Percentiles rank a stretch among this genome's conserved stretches.
Evolutionary conservation across 306 rosid species (phyloP).

Genomic region (Cajanus cajan): DNA sequence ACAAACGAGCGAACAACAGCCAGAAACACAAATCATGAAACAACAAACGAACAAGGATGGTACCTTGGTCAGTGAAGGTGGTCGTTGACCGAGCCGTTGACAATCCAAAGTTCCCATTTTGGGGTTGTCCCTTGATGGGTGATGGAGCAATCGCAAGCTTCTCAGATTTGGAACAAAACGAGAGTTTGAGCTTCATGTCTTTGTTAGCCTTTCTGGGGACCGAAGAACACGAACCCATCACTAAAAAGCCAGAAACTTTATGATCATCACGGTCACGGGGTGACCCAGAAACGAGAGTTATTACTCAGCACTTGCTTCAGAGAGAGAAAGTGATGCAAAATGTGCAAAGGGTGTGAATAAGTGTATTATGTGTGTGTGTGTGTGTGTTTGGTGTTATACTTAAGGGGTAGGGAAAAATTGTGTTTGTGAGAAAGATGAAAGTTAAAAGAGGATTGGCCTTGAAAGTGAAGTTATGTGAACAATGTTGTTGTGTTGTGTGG

Average conservation of each 20-base stretch:
- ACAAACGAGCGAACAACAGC: neutral
- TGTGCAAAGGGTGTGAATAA: neutral
- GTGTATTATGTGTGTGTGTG: neutral
- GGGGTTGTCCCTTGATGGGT: conserved; percentile 50
- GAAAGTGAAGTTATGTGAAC: conserved; percentile 44
- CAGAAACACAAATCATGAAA: neutral
- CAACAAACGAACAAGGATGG: neutral
- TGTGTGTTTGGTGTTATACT: conserved; percentile 45
- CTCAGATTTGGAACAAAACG: conserved; percentile 57
- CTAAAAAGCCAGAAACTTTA: conserved; percentile 23
- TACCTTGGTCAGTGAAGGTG: conserved; percentile 46
- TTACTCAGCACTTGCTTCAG: conserved; percentile 22
- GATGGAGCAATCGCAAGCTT: conserved; percentile 58
- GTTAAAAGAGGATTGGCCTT: conserved; percentile 36
- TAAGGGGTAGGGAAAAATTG: conserved; percentile 20
- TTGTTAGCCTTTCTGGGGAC: conserved; percentile 49
- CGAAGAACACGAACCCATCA: conserved; percentile 83
- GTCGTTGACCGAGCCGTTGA: conserved; percentile 55
- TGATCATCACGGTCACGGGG: conserved; percentile 40
- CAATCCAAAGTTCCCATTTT: conserved; percentile 37
- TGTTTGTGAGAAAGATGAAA: conserved; percentile 19
- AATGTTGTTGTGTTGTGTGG: neutral
- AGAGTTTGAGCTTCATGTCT: conserved; percentile 53
- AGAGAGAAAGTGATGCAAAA: neutral
- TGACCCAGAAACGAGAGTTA: conserved; percentile 2